Evolutionary conservation across 768 basidiomycete genomes (phyloP).

Genomic region (Termitomyces sp.): DNA sequence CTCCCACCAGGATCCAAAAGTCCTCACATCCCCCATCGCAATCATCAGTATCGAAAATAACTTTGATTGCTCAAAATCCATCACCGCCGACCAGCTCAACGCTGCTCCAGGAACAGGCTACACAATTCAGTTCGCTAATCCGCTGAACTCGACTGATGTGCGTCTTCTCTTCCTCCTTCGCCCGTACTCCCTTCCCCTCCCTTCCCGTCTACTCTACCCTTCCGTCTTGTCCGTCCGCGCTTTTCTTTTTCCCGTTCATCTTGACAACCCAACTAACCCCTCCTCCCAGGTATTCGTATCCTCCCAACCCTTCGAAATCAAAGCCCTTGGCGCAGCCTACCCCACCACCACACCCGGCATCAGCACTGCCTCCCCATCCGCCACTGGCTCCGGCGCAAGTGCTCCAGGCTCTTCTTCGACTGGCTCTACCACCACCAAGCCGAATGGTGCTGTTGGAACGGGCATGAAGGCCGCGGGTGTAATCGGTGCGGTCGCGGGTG

Average conservation of each 20-base stretch:
- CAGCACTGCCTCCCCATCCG: not conserved
- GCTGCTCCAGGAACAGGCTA: conserved; percentile 46
- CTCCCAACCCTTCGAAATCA: conserved; percentile 57
- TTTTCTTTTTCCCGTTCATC: not conserved
- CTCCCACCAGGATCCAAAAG: conserved; percentile 25
- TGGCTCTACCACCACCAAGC: not conserved
- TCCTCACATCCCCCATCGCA: conserved; percentile 42
- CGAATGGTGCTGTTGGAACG: not conserved
- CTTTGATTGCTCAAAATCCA: conserved; percentile 55
- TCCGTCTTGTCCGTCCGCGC: not conserved
- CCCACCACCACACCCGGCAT: conserved; percentile 15
- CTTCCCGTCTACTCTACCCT: not conserved
- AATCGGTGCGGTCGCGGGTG: not conserved
- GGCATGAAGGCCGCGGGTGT: not conserved
- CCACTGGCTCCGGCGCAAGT: not conserved
- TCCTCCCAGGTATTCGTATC: conserved; percentile 50
- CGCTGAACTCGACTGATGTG: conserved; percentile 52
- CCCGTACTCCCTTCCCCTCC: not conserved
- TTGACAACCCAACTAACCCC: not conserved
- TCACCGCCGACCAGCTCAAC: conserved; percentile 45
- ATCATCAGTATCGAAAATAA: conserved; percentile 52
- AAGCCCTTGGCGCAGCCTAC: conserved; percentile 17
- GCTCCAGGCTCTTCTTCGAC: not conserved
- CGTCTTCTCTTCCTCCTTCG: conserved; percentile 23
- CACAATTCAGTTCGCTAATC: conserved; percentile 48